Conservation (phyloP, 1,139 yeast genomes). For the Hemisphaericaspora xylofermentans region DNA sequence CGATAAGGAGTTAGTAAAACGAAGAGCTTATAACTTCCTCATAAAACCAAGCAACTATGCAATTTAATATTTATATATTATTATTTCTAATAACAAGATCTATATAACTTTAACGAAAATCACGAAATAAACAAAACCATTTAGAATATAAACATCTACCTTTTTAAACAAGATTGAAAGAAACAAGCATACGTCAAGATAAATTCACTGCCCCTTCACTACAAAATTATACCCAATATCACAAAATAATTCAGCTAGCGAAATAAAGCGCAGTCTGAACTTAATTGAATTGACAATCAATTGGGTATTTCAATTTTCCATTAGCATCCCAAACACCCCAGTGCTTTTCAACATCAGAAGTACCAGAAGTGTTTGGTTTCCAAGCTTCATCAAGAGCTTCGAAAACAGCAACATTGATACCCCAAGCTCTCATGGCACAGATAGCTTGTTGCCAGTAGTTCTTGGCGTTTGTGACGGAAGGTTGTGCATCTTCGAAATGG, state of each 20-base stretch:
- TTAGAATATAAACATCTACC: not conserved
- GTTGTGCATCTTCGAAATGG: constrained; percentile 59
- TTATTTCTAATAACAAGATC: not conserved
- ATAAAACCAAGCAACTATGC: too few relatives aligned
- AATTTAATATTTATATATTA: not conserved
- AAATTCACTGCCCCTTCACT: too few relatives aligned
- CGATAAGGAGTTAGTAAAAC: too few relatives aligned
- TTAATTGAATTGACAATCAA: constrained; percentile 51
- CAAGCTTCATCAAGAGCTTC: constrained; percentile 96
- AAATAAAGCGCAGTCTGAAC: not conserved
- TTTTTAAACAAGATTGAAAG: not conserved
- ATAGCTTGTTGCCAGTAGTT: constrained; percentile 82
- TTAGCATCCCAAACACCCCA: constrained; percentile 84
- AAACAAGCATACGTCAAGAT: not conserved
- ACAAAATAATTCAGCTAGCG: not conserved
- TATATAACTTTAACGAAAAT: not conserved
- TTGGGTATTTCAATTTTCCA: constrained; percentile 56
- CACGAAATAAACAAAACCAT: not conserved
- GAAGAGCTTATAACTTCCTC: too few relatives aligned
- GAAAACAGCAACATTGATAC: constrained; percentile 84
- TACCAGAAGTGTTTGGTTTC: constrained; percentile 90
- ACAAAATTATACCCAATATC: too few relatives aligned
- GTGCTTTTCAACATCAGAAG: constrained; percentile 81
- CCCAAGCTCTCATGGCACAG: constrained; percentile 95
- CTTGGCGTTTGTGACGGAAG: constrained; percentile 72